These are phyloP conservation scores for Melocanna baccifera DNA, from an alignment of 176 grass and related monocot species.

Conservation along the genomic window DNA sequence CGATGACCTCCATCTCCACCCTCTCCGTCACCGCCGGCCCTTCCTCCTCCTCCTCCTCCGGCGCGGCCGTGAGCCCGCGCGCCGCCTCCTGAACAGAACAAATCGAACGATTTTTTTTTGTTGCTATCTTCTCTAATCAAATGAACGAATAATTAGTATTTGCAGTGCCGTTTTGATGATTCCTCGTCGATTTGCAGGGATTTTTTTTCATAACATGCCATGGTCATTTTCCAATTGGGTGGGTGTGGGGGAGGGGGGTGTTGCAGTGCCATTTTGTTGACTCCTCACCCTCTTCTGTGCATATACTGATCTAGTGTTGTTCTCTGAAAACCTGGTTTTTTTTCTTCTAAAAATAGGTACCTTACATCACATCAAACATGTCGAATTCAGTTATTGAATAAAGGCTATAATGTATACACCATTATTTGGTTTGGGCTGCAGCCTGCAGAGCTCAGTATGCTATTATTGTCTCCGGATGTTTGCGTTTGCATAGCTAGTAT, in stretches of 20 bases:
- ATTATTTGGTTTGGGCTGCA: neutral
- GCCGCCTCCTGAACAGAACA: neutral
- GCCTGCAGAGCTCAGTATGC: neutral
- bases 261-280: too few species aligned
- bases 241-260: too few species aligned
- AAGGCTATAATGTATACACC: neutral
- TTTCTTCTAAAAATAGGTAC: too few species aligned
- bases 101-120: neutral
- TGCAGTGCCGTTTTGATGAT: neutral
- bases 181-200: too few species aligned
- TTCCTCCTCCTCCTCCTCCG: neutral
- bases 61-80: neutral
- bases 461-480: neutral
- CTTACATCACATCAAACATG: neutral
- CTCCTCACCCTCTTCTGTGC: too few species aligned
- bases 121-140: too few species aligned
- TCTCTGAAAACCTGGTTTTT: too few species aligned
- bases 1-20: neutral
- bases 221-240: too few species aligned
- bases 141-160: too few species aligned
- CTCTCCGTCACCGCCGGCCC: constrained; percentile 1
- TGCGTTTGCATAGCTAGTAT: neutral
- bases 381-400: neutral
- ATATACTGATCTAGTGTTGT: too few species aligned
- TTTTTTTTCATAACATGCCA: too few species aligned